Conservation (phyloP, 2,329 filamentous ascomycete species). For the Ophiostoma sp. region DNA sequence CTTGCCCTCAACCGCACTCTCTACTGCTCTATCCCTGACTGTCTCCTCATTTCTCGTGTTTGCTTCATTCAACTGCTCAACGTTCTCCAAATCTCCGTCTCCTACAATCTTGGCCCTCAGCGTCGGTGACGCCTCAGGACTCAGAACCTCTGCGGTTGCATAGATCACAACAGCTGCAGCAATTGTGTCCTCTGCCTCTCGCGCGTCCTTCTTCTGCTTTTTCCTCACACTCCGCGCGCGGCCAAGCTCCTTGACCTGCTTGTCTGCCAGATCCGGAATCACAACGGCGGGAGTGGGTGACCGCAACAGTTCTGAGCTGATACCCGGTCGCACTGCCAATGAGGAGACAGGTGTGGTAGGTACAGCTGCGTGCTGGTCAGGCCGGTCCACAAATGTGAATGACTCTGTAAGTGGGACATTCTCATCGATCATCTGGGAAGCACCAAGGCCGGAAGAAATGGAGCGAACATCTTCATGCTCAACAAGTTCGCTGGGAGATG, state of each 20-base stretch:
- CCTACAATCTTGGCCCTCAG: slow-evolving; percentile 25
- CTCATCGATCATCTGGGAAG: slow-evolving; percentile 20
- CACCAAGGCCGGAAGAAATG: slow-evolving; percentile 20
- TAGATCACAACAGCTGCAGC: slow-evolving; percentile 52
- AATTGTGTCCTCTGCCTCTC: slow-evolving; percentile 47
- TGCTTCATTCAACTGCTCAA: slow-evolving; percentile 14
- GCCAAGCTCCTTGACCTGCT: slow-evolving; percentile 38
- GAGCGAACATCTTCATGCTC: slow-evolving; percentile 22
- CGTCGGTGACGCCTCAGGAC: slow-evolving; percentile 37
- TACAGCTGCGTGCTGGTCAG: slow-evolving; percentile 18
- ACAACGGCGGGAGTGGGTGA: slow-evolving; percentile 45
- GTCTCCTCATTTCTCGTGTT: slow-evolving; percentile 25
- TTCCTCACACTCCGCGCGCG: slow-evolving; percentile 42
- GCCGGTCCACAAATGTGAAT: slow-evolving; percentile 18
- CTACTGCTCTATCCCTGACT: slow-evolving; percentile 24
- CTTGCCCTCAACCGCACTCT: slow-evolving; percentile 25
- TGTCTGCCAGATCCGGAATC: slow-evolving; percentile 41
- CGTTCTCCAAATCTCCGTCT: slow-evolving; percentile 24
- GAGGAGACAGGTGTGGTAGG: slow-evolving; percentile 18
- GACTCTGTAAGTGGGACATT: slow-evolving; percentile 17
- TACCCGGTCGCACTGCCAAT: slow-evolving; percentile 27
- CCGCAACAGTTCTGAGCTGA: slow-evolving; percentile 34
- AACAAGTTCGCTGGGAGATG: slow-evolving; percentile 21
- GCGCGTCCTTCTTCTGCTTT: slow-evolving; percentile 43
- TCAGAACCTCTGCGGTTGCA: slow-evolving; percentile 46